Conservation (phyloP, 495 filamentous ascomycete genomes). For the Patellaria atrata region DNA sequence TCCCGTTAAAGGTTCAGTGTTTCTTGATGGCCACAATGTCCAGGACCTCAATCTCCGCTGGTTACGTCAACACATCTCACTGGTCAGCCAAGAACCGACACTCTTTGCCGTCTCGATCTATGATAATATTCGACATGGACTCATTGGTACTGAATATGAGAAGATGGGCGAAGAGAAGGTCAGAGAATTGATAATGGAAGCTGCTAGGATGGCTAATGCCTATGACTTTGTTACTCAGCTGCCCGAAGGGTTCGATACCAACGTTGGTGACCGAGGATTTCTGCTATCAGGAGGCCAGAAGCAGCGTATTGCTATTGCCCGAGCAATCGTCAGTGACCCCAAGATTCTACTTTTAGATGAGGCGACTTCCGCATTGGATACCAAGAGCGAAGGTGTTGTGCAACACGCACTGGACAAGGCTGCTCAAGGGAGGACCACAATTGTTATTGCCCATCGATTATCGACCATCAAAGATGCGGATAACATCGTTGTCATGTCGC, state of each 20-base stretch:
- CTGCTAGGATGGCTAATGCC: conserved; percentile 82
- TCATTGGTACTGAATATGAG: conserved; percentile 74
- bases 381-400: conserved; percentile 86
- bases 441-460: conserved; percentile 87
- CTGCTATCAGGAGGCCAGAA: conserved; percentile 90
- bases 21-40: conserved; percentile 75
- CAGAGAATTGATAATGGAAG: conserved; percentile 55
- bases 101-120: conserved; percentile 78
- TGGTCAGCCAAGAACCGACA: conserved; percentile 78
- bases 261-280: conserved; percentile 90
- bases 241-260: conserved; percentile 83
- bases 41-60: conserved; percentile 72
- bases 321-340: conserved; percentile 87
- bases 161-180: conserved; percentile 48
- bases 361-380: conserved; percentile 89
- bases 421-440: conserved; percentile 81
- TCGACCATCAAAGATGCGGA: conserved; percentile 88
- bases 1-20: conserved; percentile 63
- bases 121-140: conserved; percentile 71
- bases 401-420: conserved; percentile 85
- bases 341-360: conserved; percentile 91
- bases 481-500: conserved; percentile 87
- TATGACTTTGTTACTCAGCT: conserved; percentile 78
- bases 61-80: conserved; percentile 78
- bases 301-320: conserved; percentile 79